Evolutionary conservation across 768 basidiomycete species (phyloP).

Genomic region (Cyclocybe cylindracea): DNA sequence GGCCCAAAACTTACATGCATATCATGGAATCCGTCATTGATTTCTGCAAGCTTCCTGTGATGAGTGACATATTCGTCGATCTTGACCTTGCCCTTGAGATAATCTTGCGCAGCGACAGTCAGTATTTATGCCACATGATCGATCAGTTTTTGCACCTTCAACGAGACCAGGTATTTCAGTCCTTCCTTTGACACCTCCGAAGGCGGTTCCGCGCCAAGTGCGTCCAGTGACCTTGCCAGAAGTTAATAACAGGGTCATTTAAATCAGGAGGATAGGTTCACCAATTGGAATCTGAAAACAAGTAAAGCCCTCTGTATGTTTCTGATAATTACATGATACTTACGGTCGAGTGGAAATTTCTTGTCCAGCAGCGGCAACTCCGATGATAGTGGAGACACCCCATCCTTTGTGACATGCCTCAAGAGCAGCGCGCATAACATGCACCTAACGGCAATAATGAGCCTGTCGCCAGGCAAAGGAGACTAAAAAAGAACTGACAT

Average conservation of each 20-base stretch:
- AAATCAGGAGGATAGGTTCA: constrained; percentile 17
- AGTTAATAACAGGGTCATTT: constrained; percentile 9
- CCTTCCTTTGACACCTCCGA: constrained; percentile 97
- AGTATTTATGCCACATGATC: not conserved
- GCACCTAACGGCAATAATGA: constrained; percentile 47
- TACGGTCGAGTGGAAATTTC: constrained; percentile 91
- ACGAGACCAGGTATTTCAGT: constrained; percentile 95
- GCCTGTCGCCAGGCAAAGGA: not conserved
- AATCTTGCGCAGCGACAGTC: constrained; percentile 46
- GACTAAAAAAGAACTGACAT: constrained; percentile 36
- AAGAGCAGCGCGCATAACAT: constrained; percentile 93
- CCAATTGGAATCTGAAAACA: constrained; percentile 52
- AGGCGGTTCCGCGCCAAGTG: constrained; percentile 93
- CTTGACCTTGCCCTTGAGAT: constrained; percentile 78
- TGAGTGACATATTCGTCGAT: constrained; percentile 98
- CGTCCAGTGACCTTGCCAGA: constrained; percentile 69
- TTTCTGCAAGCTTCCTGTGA: constrained; percentile 66
- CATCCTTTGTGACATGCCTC: constrained; percentile 99
- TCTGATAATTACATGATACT: constrained; percentile 26
- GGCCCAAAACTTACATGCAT: constrained; percentile 85
- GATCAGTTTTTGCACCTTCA: constrained; percentile 52
- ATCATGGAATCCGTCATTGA: constrained; percentile 88
- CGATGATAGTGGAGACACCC: constrained; percentile 95
- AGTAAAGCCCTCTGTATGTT: constrained; percentile 1
- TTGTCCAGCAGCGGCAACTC: constrained; percentile 95